Base-by-base conservation (phyloP, 225 moss, liverwort and hornwort species). In the Rhytidiadelphus loreus region DNA sequence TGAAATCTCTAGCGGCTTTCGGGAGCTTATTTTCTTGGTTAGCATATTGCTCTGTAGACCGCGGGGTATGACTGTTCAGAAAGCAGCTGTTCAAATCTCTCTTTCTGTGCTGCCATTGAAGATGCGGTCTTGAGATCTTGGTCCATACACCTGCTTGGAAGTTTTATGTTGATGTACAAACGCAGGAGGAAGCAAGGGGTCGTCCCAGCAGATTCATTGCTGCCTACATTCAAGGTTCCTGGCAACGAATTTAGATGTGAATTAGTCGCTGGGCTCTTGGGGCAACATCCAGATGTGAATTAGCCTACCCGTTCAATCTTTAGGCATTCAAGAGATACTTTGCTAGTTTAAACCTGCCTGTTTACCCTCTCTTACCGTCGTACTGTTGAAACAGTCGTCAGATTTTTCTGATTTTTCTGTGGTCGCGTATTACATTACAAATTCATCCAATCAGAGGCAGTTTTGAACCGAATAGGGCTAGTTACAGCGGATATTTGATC, bases 131-230 rank as follows among this genome's bases (percentile, higher is more conserved):
- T 41, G 58, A 88, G 70, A 84, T 84, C 68, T 76, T 71, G 76
- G 88, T 88, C 88, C 39, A 52, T 71, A 69, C 86, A 84, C 81
- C 73, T 90, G 52, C 78, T 81, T 85, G 77, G 61, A 80, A 85
- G 70, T 58, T 79, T 78, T 78, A 39, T 37, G 61, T 39, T 90
- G 83, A 88, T 91, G 87, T 86, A 57, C 77, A 82, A 87, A 90
- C 89, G 87, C 81, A 92, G 92, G 92, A 94, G 92, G 88, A 92
- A 87, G 74, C 87, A 91, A 88, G 90, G 91, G 68, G 48, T 83
- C 15, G 75, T 90, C 85, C 85, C 91, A 81, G 81, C 83, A 84
- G 91, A 91, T 85, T 75, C 86, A 56, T 82, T 91, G 71, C 85
- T 74, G 35, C 87, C 90, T 72, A 41, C 89, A 91, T 90, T 91